Base-by-base conservation (phyloP, 371 early-diverging fungal species). In the Lichtheimia ramosa region DNA sequence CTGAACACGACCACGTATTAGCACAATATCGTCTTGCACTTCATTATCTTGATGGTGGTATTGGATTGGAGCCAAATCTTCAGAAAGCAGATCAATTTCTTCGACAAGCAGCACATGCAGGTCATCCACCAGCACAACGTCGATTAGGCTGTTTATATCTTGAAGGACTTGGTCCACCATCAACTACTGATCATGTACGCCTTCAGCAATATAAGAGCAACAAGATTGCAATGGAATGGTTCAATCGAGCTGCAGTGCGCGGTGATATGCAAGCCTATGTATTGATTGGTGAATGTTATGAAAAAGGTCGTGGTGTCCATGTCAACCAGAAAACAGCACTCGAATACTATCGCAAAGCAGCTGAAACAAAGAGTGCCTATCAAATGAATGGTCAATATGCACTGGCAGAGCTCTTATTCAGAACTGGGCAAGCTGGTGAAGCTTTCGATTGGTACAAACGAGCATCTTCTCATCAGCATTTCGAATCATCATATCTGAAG, bases 261-360 rank as follows among this genome's bases (percentile, higher is more conserved):
- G 55, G 55, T 21, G 77, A 89, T 57, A 75, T 80, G 2, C 57
- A 86, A 6, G 89, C 92, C 13, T 79, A 88, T 56, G 85, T 88
- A 56, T 86, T 86, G 24, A 68, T 90, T 14, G 93, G 89, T 0
- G 75, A 82, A 55, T 87, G 83, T 20, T 91, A 86, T 58, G 83
- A 87, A 28, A 75, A 90, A 59, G 93, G 92, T 7, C 65, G 87
- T 27, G 91, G 92, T 20, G 80, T 88, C 5, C 18, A 21, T 46
- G 46, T 21, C n/a, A 79, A 88, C 54, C 43, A 59, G 18, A 52
- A 57, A 3, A 56, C 69, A 10, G 85, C 88, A 1, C 58, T 69
- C 6, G 76, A 86, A 54, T 92, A 89, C 75, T 95, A 92, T 74
- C 81, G 78, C 52, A 67, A 73, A 27, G 83, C 86, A 4, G 80